Evolutionary conservation across 2,329 filamentous ascomycete genomes (phyloP), one percentile per base, ranked within the genome.

Genomic region (Neofusicoccum cordaticola): DNA sequence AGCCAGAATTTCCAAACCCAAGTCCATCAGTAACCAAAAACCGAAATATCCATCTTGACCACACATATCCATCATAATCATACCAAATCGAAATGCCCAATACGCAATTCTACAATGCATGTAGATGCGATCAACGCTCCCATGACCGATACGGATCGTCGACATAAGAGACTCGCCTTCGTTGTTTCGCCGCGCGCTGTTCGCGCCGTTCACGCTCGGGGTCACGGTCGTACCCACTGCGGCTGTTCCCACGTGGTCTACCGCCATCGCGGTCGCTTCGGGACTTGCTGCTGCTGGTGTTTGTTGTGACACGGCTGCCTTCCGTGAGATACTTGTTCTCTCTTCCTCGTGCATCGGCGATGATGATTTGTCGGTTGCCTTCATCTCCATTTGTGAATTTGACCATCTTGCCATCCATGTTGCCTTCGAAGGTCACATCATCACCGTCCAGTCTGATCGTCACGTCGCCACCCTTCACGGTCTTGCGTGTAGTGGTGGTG

Each of bases 241-340:
- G 58, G 27, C 58, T 51, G 34, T n/a, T 15, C 8, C 17, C 47
- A 41, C 58, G 58, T 11, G 45, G 47, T 12, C 42, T 34, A 19
- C 9, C 22, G 15, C 37, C 35, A 4, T 58, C 62, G 44, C 52
- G 42, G 15, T 58, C 62, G 44, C 62, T 57, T 15, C 62, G 51
- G n/a, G 62, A 64, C 2, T 44, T 37, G 34, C 52, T 64, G 35
- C 62, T 64, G 34, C 62, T 51, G 2, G 62, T 64, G 42, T 57
- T 58, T 27, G 51, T 57, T 3, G 62, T 64, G 2, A 57, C 52
- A 19, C 44, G 62, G 22, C 62, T 64, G 34, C 62, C 52, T 3
- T 64, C 62, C 11, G 8, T 44, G 8, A 42, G 31, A 15, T 64
- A 64, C 19, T 51, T 42, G 41, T 51, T 64, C 15, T 64, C 62